Evolutionary conservation across 2,329 filamentous ascomycete species (phyloP).

Genomic region (Elsinoe ampelina): DNA sequence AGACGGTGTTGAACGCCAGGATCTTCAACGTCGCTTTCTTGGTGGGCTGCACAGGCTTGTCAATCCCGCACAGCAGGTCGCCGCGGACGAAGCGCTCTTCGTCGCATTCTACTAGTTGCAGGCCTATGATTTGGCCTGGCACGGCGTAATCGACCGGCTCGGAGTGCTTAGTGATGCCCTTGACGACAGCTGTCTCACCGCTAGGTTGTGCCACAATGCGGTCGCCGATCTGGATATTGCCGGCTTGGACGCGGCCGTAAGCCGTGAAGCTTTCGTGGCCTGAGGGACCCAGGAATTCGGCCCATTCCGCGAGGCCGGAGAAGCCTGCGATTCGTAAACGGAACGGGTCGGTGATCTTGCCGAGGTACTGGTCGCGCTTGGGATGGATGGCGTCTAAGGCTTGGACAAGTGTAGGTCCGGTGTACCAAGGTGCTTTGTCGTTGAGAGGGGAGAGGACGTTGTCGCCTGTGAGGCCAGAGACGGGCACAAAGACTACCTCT

Average conservation of each 20-base stretch:
- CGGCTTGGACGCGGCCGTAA: constrained; percentile 75
- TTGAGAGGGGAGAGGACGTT: constrained; percentile 61
- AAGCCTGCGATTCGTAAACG: constrained; percentile 83
- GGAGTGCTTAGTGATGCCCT: constrained; percentile 67
- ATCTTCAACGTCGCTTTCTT: constrained; percentile 73
- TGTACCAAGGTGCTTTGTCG: constrained; percentile 61
- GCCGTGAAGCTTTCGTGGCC: constrained; percentile 49
- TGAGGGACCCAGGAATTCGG: background rate
- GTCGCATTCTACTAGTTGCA: constrained; percentile 82
- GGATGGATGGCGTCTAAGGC: constrained; percentile 79
- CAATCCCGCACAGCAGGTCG: constrained; percentile 66
- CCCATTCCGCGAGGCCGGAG: constrained; percentile 45
- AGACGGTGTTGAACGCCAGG: constrained; percentile 78
- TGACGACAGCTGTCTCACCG: constrained; percentile 70
- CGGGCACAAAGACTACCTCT: constrained; percentile 78
- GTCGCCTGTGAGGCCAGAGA: constrained; percentile 79
- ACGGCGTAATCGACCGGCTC: constrained; percentile 77
- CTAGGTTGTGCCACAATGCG: constrained; percentile 69
- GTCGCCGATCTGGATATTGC: constrained; percentile 77
- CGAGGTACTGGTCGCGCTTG: constrained; percentile 26
- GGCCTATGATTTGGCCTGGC: constrained; percentile 75
- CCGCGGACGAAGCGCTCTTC: constrained; percentile 62
- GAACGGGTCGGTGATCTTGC: constrained; percentile 67
- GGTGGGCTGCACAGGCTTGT: constrained; percentile 57
- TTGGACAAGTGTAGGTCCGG: constrained; percentile 66